A percentile compares a stretch with the other conserved stretches of the same genome.
Conservation (phyloP, 1,284 basidiomycete species). For the Rhodotorula sp. region DNA sequence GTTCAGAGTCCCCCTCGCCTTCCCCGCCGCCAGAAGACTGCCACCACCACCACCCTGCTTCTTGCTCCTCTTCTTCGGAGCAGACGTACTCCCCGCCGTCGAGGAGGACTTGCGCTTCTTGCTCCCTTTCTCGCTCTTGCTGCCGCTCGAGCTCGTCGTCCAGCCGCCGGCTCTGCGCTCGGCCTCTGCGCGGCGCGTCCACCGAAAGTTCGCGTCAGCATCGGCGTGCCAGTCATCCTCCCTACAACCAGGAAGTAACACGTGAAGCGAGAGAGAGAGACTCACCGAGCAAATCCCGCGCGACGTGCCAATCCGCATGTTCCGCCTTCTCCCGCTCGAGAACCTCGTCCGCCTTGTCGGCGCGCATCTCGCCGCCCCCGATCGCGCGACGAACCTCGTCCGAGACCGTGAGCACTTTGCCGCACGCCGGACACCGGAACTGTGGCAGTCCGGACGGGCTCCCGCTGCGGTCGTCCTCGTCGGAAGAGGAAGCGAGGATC, state of each 20-base stretch:
- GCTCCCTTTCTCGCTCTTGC: background rate
- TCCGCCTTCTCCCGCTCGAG: conserved; percentile 62
- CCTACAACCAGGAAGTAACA: no score
- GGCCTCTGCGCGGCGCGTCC: background rate
- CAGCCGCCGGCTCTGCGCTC: conserved; percentile 14
- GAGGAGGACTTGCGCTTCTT: conserved; percentile 7
- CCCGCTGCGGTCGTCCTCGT: no score
- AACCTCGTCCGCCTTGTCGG: conserved; percentile 43
- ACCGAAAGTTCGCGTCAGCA: background rate
- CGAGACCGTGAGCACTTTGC: conserved; percentile 5
- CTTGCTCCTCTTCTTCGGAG: conserved; percentile 4
- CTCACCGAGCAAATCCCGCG: conserved; percentile 62
- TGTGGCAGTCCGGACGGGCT: conserved; percentile 10
- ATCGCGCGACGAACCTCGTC: background rate
- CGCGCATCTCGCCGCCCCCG: conserved; percentile 47
- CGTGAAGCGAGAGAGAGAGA: no score
- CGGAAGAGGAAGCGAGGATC: conserved; percentile 4
- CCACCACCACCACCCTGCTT: background rate
- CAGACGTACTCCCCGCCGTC: background rate
- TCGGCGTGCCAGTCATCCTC: no score
- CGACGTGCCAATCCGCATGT: conserved; percentile 84
- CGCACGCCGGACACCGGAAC: conserved; percentile 13
- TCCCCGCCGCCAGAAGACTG: background rate
- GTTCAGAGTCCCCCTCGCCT: conserved; percentile 6
- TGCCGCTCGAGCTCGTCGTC: background rate